phyloP scores from a whole-genome alignment of 495 filamentous ascomycete genomes.

The Aspergillus baeticus region DNA sequence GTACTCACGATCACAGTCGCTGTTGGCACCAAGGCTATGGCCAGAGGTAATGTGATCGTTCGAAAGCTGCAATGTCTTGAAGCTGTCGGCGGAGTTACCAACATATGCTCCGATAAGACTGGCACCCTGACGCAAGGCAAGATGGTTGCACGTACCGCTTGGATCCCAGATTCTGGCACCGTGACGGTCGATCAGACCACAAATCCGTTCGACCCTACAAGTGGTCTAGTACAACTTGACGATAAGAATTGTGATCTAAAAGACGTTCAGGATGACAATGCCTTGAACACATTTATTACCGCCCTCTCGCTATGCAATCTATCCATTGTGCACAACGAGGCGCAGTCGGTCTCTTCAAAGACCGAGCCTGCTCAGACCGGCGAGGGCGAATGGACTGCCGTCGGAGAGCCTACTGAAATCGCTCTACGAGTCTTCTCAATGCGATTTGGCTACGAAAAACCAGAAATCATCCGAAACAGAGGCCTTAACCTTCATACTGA shows the following conservation, averaged over 20 bases:
- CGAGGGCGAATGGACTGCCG: constrained; percentile 60
- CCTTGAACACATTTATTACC: constrained; percentile 62
- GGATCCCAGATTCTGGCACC: constrained; percentile 64
- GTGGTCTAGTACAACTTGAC: constrained; percentile 53
- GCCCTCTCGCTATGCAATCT: constrained; percentile 79
- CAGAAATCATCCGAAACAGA: constrained; percentile 46
- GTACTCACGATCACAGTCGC: constrained; percentile 74
- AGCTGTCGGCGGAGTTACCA: constrained; percentile 80
- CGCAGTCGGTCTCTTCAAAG: constrained; percentile 26
- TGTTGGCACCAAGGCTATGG: constrained; percentile 71
- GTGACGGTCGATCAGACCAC: constrained; percentile 54
- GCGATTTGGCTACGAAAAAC: constrained; percentile 64
- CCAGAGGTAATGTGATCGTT: constrained; percentile 72
- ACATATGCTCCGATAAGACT: constrained; percentile 89
- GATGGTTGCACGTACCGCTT: constrained; percentile 79
- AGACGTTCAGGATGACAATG: constrained; percentile 25
- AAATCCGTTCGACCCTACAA: constrained; percentile 62
- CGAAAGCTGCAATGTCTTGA: constrained; percentile 79
- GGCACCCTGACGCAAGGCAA: constrained; percentile 75
- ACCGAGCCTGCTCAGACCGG: constrained; percentile 21
- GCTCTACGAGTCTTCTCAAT: constrained; percentile 77
- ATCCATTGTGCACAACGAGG: constrained; percentile 62
- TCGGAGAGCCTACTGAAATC: constrained; percentile 82
- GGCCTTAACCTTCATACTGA: constrained; percentile 68
- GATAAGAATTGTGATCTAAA: constrained; percentile 29